These are phyloP conservation scores for Termitomyces sp. DNA, from an alignment of 768 basidiomycete species.

Conservation along the genomic window DNA sequence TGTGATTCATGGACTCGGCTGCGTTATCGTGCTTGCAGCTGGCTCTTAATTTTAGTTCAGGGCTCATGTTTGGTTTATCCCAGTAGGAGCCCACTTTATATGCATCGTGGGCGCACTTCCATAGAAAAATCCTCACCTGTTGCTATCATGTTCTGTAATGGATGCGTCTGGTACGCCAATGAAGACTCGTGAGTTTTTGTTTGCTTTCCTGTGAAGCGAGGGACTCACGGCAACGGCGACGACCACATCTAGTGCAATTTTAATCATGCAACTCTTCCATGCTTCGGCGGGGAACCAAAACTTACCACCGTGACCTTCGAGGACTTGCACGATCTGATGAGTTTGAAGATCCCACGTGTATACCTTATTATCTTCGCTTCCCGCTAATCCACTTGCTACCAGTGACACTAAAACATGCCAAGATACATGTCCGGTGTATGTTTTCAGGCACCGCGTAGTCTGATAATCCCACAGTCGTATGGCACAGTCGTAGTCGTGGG, in stretches of 20 bases:
- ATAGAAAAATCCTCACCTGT: too few species aligned
- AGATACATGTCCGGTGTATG: slow-evolving; percentile 80
- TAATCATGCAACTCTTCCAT: background rate
- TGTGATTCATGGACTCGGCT: too few species aligned
- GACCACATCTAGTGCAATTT: slow-evolving; percentile 50
- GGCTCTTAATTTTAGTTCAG: too few species aligned
- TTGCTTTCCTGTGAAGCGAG: background rate
- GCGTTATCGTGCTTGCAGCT: too few species aligned
- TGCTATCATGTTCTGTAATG: slow-evolving; percentile 83
- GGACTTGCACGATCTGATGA: slow-evolving; percentile 74
- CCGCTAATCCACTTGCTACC: slow-evolving; percentile 90
- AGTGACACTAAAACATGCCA: slow-evolving; percentile 79
- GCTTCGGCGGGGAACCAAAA: slow-evolving; percentile 1
- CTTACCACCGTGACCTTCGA: slow-evolving; percentile 71
- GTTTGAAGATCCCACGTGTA: slow-evolving; percentile 91
- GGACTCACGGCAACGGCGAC: slow-evolving; percentile 68
- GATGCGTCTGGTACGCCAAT: slow-evolving; percentile 58
- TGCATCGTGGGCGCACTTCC: too few species aligned
- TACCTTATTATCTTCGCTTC: slow-evolving; percentile 85
- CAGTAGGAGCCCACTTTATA: too few species aligned
- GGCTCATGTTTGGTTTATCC: too few species aligned
- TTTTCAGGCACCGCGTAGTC: slow-evolving; percentile 84
- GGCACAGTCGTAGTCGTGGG: slow-evolving; percentile 87
- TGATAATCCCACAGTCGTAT: slow-evolving; percentile 97
- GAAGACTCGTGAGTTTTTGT: slow-evolving; percentile 6